Percentiles rank a stretch among this genome's conserved stretches.
These are phyloP conservation scores for Wickerhamomyces ciferrii DNA, from an alignment of 805 yeast genomes.

Conservation along the genomic window DNA sequence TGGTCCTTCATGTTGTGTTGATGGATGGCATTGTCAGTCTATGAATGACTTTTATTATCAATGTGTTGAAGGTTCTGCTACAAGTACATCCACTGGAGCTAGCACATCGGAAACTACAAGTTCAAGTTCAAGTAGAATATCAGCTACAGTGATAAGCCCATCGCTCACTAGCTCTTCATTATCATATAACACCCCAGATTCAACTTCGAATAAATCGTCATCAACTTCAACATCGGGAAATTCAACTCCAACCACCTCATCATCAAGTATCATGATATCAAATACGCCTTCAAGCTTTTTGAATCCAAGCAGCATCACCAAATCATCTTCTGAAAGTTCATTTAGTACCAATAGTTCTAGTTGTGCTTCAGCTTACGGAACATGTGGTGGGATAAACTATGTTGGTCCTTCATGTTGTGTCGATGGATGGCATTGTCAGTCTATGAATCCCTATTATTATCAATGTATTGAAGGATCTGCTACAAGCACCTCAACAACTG, in stretches of 20 bases:
- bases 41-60: constrained; percentile 11
- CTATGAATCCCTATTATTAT: constrained; percentile 9
- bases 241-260: background rate
- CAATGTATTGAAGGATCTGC: constrained; percentile 14
- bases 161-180: background rate
- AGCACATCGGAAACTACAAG: too few species aligned
- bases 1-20: constrained; percentile 9
- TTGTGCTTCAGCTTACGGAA: constrained; percentile 1
- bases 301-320: too few species aligned
- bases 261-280: too few species aligned
- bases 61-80: constrained; percentile 11
- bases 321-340: background rate
- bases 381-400: constrained; percentile 14
- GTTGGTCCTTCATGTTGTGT: constrained; percentile 9
- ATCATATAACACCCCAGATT: too few species aligned
- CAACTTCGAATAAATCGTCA: background rate
- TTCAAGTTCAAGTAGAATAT: too few species aligned
- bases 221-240: background rate
- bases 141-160: background rate
- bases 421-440: constrained; percentile 5
- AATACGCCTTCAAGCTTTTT: background rate
- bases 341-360: background rate
- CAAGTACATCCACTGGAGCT: too few species aligned
- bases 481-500: too few species aligned
- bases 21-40: constrained; percentile 7